Evolutionary conservation across 2,329 filamentous ascomycete genomes (phyloP).

Genomic region (Pyrenophora teres): DNA sequence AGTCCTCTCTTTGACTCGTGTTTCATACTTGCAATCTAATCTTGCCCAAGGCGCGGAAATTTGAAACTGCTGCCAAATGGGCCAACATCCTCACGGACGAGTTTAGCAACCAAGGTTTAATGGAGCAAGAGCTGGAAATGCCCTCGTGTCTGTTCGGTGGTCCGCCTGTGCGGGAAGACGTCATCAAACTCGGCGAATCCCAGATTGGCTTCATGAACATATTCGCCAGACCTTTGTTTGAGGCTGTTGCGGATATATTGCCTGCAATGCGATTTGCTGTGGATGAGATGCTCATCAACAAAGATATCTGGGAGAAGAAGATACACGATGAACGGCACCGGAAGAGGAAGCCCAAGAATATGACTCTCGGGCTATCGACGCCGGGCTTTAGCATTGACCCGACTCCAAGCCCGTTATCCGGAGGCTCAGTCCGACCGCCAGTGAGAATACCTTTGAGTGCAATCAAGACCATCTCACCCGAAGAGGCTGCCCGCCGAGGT

Average conservation of each 20-base stretch:
- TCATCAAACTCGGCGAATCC: constrained; percentile 79
- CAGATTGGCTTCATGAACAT: constrained; percentile 97
- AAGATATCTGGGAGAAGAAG: constrained; percentile 70
- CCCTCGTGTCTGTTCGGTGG: constrained; percentile 81
- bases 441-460: constrained; percentile 15
- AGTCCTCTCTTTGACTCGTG: too few relatives aligned
- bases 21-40: too few relatives aligned
- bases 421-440: constrained; percentile 22
- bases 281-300: constrained; percentile 79
- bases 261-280: constrained; percentile 84
- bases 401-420: constrained; percentile 43
- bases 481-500: constrained; percentile 31
- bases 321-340: constrained; percentile 67
- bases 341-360: constrained; percentile 43
- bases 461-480: constrained; percentile 13
- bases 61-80: constrained; percentile 83
- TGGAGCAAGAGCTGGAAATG: constrained; percentile 88
- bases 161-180: constrained; percentile 79
- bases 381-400: constrained; percentile 34
- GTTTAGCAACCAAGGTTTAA: constrained; percentile 87
- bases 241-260: constrained; percentile 82
- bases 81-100: constrained; percentile 94
- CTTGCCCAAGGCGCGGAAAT: constrained; percentile 71
- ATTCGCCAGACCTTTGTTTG: constrained; percentile 90
- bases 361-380: constrained; percentile 30